A percentile compares a stretch with the other conserved stretches of the same genome.
Evolutionary conservation across 106 monocot genomes (phyloP).

Genomic region (Agapanthus africanus): DNA sequence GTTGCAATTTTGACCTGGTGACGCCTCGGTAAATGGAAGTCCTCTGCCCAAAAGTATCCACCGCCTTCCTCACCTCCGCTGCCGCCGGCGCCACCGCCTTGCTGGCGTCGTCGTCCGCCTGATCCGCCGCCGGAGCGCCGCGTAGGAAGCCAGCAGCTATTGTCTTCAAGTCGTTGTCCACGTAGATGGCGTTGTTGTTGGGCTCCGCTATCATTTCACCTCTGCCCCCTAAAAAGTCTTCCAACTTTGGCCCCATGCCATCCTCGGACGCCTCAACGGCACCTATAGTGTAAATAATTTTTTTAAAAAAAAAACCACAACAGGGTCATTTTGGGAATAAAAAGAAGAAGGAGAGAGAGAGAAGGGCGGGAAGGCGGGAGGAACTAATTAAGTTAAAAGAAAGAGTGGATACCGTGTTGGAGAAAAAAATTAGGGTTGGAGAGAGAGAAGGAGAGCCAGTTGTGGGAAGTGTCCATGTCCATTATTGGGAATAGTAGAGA

Average conservation of each 20-base stretch:
- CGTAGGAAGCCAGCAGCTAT: conserved; percentile 66
- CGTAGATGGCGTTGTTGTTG: conserved; percentile 8
- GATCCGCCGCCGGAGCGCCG: conserved; percentile 11
- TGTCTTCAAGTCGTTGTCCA: conserved; percentile 41
- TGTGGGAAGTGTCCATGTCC: conserved; percentile 17
- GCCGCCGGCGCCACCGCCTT: neutral
- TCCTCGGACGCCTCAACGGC: conserved; percentile 11
- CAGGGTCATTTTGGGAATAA: neutral
- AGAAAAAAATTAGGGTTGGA: neutral
- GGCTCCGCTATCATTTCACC: neutral
- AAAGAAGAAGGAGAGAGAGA: conserved; percentile 17
- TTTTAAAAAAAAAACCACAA: neutral
- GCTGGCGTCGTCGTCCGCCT: conserved; percentile 9
- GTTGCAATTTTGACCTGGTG: conserved; percentile 27
- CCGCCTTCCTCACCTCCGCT: conserved; percentile 34
- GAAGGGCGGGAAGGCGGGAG: conserved; percentile 26
- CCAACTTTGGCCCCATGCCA: conserved; percentile 40
- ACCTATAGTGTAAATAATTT: no score
- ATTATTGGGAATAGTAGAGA: neutral
- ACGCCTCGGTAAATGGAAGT: conserved; percentile 76
- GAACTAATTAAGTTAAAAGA: conserved; percentile 30
- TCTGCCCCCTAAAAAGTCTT: conserved; percentile 34
- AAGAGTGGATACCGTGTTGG: conserved; percentile 32
- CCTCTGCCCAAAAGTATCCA: conserved; percentile 56
- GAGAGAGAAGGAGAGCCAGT: conserved; percentile 12